Evolutionary conservation across 805 yeast species (phyloP), one percentile per base, ranked within the genome.

Genomic region (Wickerhamiella cacticola): DNA sequence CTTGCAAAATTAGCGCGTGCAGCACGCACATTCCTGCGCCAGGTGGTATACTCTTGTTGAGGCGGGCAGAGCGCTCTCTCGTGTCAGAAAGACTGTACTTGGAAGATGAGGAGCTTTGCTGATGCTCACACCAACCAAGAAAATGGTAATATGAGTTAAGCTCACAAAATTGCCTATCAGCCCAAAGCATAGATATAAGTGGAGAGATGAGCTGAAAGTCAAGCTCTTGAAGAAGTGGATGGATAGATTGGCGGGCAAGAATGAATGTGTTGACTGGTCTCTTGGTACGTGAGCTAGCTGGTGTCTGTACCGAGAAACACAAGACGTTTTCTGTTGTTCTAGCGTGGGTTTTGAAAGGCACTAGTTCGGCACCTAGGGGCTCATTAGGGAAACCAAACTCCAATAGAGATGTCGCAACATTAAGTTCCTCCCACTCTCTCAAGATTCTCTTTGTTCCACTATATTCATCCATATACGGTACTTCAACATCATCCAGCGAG

Each of bases 211-310:
- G 23, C 25, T 29, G 12, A 22, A 41, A 41, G 29, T 29, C 33
- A 21, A 41, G 34, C 25, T 18, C 36, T 16, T 23, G 19, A 12
- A 41, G 45, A 23, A 41, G 45, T n/a, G 45, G 45, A 13, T 41
- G 24, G 2, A 41, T 18, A 9, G 45, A 41, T 13, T 25, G 15
- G 18, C 45, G 29, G 18, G 45, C 45, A 18, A 25, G 23, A 7
- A 41, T 41, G 12, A 41, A 41, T 25, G 36, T 28, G 15, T 41
- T 41, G 13, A n/a, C 12, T 12, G 22, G 15, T 21, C 16, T 36
- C n/a, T 19, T 5, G 3, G 12, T 21, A 3, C 41, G 25, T 3
- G 21, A 24, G 9, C 5, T 6, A 7, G 25, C 25, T 10, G 24
- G 25, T 3, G 25, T 9, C 25, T 36, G 25, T 5, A 22, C 25